Evolutionary conservation across 169 alveolate genomes (phyloP).

Genomic region (Plasmodium fragile): DNA sequence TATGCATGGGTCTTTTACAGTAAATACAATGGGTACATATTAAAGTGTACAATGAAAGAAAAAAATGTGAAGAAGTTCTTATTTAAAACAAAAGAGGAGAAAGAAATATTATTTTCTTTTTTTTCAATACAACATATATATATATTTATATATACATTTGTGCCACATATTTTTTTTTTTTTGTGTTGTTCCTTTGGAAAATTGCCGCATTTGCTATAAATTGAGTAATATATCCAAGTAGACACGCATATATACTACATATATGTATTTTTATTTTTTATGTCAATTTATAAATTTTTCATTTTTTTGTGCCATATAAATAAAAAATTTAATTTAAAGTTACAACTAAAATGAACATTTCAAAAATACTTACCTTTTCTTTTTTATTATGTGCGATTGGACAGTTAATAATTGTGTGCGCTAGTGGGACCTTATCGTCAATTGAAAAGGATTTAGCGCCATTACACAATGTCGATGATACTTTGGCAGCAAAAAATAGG

Average conservation of each 20-base stretch:
- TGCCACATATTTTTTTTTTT: neutral
- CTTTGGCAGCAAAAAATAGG: neutral
- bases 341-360: constrained; percentile 16
- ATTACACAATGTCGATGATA: constrained; percentile 10
- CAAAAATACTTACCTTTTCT: constrained; percentile 5
- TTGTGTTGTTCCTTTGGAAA: neutral
- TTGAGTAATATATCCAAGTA: neutral
- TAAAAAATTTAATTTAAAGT: neutral
- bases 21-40: neutral
- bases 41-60: neutral
- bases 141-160: neutral
- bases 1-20: neutral
- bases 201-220: neutral
- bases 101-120: neutral
- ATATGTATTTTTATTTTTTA: neutral
- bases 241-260: neutral
- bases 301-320: neutral
- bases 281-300: neutral
- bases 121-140: neutral
- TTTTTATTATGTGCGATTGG: constrained; percentile 9
- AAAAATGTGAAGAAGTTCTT: neutral
- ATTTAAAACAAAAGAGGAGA: neutral
- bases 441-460: neutral
- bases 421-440: neutral
- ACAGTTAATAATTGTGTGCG: constrained; percentile 1